phyloP scores from a whole-genome alignment of 495 filamentous ascomycete genomes.

The Aspergillus haitiensis region DNA sequence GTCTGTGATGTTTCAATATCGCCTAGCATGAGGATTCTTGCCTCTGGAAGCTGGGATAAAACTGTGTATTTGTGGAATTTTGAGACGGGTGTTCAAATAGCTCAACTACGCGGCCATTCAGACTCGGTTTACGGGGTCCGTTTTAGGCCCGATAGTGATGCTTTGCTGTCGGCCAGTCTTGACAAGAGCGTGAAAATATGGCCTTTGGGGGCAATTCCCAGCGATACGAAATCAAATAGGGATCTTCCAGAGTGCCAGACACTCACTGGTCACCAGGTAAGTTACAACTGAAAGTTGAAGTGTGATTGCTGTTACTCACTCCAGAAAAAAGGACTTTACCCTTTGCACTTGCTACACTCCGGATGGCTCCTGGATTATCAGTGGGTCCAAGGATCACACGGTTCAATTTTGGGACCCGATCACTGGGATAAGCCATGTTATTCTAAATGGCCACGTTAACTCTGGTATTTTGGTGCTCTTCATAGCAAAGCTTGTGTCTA shows the following conservation, averaged over 20 bases:
- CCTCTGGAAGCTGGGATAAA: not conserved
- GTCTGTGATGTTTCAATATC: not conserved
- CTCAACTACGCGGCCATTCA: not conserved
- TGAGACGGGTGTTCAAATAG: not conserved
- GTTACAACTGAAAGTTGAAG: not conserved
- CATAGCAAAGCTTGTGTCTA: not conserved
- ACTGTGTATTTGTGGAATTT: not conserved
- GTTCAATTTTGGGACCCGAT: not conserved
- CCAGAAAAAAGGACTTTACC: not conserved
- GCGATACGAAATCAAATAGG: no score
- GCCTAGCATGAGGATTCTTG: not conserved
- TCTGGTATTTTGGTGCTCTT: not conserved
- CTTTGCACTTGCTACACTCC: not conserved
- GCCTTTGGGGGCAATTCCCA: no score
- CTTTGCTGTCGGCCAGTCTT: not conserved
- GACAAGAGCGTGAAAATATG: not conserved
- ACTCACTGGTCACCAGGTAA: not conserved
- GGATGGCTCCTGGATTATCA: not conserved
- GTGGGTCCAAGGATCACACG: not conserved
- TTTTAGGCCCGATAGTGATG: not conserved
- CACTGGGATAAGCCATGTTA: not conserved
- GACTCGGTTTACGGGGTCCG: not conserved
- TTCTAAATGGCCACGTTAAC: not conserved
- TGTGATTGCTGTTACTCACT: not conserved
- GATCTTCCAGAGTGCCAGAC: no score